Evolutionary conservation across 305 asterid genomes (phyloP).

Genomic region (Plantago lanceolata): DNA sequence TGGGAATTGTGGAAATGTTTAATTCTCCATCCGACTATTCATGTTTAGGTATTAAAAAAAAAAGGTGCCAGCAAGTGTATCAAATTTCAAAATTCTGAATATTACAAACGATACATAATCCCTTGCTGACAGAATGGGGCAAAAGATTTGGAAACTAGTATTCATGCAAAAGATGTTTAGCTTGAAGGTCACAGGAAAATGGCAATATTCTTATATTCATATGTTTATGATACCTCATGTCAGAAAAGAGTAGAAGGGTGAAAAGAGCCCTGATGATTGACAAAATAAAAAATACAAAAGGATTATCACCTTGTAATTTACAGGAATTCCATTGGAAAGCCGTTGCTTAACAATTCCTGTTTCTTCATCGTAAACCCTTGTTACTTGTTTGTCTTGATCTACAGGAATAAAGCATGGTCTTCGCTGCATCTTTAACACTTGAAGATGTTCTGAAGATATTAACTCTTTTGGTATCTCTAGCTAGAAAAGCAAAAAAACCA

Average conservation of each 20-base stretch:
- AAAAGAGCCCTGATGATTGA: conserved; percentile 14
- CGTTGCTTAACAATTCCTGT: conserved; percentile 80
- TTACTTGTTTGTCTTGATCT: conserved; percentile 43
- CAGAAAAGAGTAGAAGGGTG: background rate
- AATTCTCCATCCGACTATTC: background rate
- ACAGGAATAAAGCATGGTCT: conserved; percentile 68
- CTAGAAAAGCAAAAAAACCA: conserved; percentile 41
- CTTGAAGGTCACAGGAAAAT: conserved; percentile 14
- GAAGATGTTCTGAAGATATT: conserved; percentile 59
- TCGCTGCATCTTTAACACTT: conserved; percentile 50
- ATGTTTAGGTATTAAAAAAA: background rate
- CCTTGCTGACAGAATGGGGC: background rate
- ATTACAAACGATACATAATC: background rate
- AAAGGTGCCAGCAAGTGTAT: background rate
- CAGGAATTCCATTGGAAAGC: conserved; percentile 98
- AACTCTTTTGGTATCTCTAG: conserved; percentile 94
- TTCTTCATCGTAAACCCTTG: conserved; percentile 69
- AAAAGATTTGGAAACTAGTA: conserved; percentile 20
- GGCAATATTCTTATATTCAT: background rate
- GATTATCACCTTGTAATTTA: conserved; percentile 72
- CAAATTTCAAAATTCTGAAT: background rate
- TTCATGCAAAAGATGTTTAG: conserved; percentile 21
- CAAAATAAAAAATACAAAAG: conserved; percentile 14
- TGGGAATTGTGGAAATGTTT: background rate
- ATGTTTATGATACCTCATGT: background rate